These are phyloP conservation scores for Lentinula detonsa DNA, from an alignment of 768 basidiomycete genomes.

Conservation along the genomic window DNA sequence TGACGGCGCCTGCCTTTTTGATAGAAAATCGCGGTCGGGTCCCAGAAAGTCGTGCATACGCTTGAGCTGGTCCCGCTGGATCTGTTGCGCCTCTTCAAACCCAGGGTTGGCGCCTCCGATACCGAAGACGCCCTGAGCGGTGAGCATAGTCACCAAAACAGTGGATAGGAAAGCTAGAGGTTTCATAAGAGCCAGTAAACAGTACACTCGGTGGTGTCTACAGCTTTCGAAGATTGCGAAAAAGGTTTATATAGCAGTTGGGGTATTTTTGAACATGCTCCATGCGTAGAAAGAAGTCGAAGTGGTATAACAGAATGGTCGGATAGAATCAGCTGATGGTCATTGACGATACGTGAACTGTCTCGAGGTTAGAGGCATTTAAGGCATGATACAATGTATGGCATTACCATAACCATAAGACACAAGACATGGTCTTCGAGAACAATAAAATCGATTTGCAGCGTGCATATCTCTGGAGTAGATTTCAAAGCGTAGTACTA, in stretches of 20 bases:
- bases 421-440: not conserved
- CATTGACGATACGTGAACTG: not conserved
- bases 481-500: not conserved
- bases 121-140: conserved; percentile 11
- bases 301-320: no score
- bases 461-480: no score
- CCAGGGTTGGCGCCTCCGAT: conserved; percentile 28
- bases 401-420: not conserved
- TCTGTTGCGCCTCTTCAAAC: conserved; percentile 34
- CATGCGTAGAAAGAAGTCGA: conserved; percentile 1
- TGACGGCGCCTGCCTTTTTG: conserved; percentile 23
- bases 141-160: not conserved
- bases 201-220: not conserved
- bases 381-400: not conserved
- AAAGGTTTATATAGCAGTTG: not conserved
- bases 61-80: conserved; percentile 41
- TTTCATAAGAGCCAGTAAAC: not conserved
- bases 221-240: not conserved
- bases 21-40: conserved; percentile 17
- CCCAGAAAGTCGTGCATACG: conserved; percentile 33
- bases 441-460: no score
- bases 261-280: conserved; percentile 2
- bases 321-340: not conserved
- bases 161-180: conserved; percentile 7
- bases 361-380: not conserved